Conservation (phyloP, 2,329 filamentous ascomycete species). For the Diaporthe ilicicola region DNA sequence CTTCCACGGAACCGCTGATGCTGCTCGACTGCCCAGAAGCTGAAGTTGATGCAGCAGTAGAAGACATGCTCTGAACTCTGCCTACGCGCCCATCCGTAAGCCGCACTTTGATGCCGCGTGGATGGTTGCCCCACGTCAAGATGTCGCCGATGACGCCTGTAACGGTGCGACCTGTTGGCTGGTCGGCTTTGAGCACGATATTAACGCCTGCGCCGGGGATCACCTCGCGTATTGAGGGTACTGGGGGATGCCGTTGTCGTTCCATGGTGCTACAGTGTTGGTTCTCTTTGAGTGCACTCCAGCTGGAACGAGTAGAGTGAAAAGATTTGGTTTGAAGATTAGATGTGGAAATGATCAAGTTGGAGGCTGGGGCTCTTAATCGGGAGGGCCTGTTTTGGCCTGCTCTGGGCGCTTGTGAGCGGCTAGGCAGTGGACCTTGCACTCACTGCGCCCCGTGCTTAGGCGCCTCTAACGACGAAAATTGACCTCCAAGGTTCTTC, state of each 20-base stretch:
- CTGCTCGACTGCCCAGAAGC: not conserved
- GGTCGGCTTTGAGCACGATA: conserved; percentile 80
- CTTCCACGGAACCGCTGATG: conserved; percentile 19
- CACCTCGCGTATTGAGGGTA: conserved; percentile 62
- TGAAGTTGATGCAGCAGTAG: conserved; percentile 20
- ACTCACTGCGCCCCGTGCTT: not conserved
- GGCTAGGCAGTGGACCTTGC: not conserved
- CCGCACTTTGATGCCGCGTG: conserved; percentile 81
- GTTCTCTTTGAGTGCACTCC: not conserved
- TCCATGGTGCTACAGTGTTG: not conserved
- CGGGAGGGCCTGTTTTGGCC: not conserved
- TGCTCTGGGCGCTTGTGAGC: not conserved
- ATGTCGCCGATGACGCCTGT: conserved; percentile 72
- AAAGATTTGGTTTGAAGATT: not conserved
- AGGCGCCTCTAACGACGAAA: not conserved
- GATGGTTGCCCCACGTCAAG: conserved; percentile 77
- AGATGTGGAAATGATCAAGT: not conserved
- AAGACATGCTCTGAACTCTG: conserved; percentile 71
- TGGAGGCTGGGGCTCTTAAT: not conserved
- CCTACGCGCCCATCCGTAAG: conserved; percentile 76
- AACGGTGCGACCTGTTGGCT: conserved; percentile 77
- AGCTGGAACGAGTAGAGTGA: not conserved
- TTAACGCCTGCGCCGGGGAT: conserved; percentile 70
- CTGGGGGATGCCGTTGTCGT: conserved; percentile 35
- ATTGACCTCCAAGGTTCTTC: not conserved